Conservation (phyloP, 2,329 filamentous ascomycete species). For the Botrytis medusae region DNA sequence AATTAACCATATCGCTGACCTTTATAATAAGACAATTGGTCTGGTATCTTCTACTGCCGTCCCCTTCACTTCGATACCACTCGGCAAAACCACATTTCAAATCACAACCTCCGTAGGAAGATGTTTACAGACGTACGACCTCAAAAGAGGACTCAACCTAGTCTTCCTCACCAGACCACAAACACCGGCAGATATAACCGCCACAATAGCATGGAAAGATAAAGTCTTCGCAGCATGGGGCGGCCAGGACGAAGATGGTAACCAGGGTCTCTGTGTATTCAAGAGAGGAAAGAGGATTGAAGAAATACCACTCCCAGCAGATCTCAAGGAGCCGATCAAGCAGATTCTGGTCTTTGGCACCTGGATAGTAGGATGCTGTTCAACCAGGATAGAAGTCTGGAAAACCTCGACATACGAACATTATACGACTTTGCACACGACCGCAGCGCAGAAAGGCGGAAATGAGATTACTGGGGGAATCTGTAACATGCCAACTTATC, state of each 20-base stretch:
- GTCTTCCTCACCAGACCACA: slow-evolving; percentile 92
- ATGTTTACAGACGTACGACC: slow-evolving; percentile 91
- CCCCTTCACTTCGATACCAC: slow-evolving; percentile 83
- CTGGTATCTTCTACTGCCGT: slow-evolving; percentile 88
- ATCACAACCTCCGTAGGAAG: slow-evolving; percentile 93
- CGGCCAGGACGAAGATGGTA: slow-evolving; percentile 50
- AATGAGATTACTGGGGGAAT: slow-evolving; percentile 75
- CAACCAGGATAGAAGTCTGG: slow-evolving; percentile 82
- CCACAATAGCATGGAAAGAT: slow-evolving; percentile 84
- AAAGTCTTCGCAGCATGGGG: slow-evolving; percentile 90
- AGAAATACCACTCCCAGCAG: slow-evolving; percentile 67
- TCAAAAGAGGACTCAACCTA: slow-evolving; percentile 84
- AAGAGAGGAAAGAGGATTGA: slow-evolving; percentile 84
- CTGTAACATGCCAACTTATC: slow-evolving; percentile 86
- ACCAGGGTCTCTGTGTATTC: slow-evolving; percentile 82
- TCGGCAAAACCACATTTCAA: slow-evolving; percentile 94
- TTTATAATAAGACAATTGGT: slow-evolving; percentile 70
- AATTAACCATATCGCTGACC: slow-evolving; percentile 25
- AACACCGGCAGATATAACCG: slow-evolving; percentile 82
- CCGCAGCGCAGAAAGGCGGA: slow-evolving; percentile 55
- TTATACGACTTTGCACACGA: slow-evolving; percentile 75
- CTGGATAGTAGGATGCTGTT: slow-evolving; percentile 82
- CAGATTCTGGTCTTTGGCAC: slow-evolving; percentile 82
- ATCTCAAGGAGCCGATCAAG: slow-evolving; percentile 68
- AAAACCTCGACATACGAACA: slow-evolving; percentile 80